Evolutionary conservation across 2,329 filamentous ascomycete species (phyloP), one percentile per base, ranked within the genome.

Genomic region (Neonectria punicea): DNA sequence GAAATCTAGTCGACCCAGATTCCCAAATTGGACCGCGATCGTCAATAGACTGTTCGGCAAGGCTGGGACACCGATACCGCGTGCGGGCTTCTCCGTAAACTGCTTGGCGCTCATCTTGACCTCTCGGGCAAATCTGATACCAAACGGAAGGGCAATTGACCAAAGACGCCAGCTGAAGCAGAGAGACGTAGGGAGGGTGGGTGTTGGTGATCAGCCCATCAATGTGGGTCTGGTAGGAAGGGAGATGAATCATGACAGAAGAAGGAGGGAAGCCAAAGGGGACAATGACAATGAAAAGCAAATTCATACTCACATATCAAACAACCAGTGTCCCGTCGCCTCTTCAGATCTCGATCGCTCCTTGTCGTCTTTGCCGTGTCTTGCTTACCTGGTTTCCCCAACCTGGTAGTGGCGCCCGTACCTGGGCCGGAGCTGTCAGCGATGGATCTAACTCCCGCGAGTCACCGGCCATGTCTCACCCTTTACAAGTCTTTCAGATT

Each of bases 401-500:
- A 61, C 49, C 53, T 56, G 58, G 63, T 55, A 43, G 63, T 59
- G 61, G 57, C 57, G 62, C 57, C 60, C 47, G 46, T 60, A 44
- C 55, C 59, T 62, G 32, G 50, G 28, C 10, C 62, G 58, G 34
- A 66, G 34, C 49, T 68, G 66, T 73, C 56, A 73, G 70, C 56
- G 51, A 60, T 39, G 13, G 44, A 43, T 56, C 53, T 53, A 43
- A 61, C 55, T 67, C 58, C 57, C 53, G 66, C 53, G 55, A 67
- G 58, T 47, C 61, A 69, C 73, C 61, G 47, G 53, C 54, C 58
- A 46, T 70, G 68, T 67, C 69, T 71, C 67, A 71, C 69, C 58
- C 46, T 50, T 61, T 61, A 20, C 62, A 63, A 22, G 57, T 60
- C 64, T 67, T 47, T 61, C 47, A 59, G 64, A 63, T 67, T 54